Evolutionary conservation across 306 rosid species (phyloP).

Genomic region (Trifolium dubium): DNA sequence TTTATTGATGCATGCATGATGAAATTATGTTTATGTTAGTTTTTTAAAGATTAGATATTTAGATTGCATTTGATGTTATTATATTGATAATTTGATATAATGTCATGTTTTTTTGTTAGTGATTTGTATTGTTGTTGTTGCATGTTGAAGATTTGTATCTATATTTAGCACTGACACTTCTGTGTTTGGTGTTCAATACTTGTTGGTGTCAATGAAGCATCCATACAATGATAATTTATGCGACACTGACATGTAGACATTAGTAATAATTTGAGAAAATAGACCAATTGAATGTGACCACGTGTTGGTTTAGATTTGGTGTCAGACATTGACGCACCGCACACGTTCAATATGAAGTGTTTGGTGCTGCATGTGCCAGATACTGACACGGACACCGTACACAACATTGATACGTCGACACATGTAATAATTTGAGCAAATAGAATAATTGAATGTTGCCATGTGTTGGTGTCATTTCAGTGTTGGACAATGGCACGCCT

Average conservation of each 20-base stretch:
- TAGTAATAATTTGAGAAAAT: neutral
- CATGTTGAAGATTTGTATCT: neutral
- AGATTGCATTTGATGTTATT: slow-evolving; percentile 10
- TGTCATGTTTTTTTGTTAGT: neutral
- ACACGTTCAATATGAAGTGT: neutral
- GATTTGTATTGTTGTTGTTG: slow-evolving; percentile 1
- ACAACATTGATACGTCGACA: neutral
- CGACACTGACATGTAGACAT: neutral
- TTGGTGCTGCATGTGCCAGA: neutral
- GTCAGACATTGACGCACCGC: neutral
- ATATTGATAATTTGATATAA: neutral
- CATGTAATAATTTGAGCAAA: neutral
- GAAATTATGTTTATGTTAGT: neutral
- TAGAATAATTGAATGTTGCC: neutral
- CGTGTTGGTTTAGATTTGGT: neutral
- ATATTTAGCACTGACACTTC: neutral
- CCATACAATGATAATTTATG: neutral
- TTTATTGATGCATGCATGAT: neutral
- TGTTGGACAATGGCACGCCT: neutral
- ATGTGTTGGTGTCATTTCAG: neutral
- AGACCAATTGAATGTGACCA: neutral
- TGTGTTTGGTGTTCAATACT: neutral
- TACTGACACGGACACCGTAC: neutral
- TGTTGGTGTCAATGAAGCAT: neutral
- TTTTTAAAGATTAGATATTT: neutral